These are phyloP conservation scores for Aspergillus niger DNA, from an alignment of 2,329 filamentous ascomycete species.

Conservation along the genomic window DNA sequence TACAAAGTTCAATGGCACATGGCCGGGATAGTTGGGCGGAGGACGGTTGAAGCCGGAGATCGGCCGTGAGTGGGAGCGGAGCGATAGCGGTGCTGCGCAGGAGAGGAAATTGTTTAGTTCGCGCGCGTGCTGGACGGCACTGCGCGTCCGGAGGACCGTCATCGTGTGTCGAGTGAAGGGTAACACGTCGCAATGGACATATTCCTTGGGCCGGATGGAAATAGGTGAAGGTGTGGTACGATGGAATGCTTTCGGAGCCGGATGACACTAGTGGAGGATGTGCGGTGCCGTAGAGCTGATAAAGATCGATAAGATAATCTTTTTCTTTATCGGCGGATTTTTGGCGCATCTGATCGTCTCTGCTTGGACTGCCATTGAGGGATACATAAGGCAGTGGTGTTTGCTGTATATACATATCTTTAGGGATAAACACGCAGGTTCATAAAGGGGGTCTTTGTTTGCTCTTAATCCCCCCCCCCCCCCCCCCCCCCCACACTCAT, in stretches of 20 bases:
- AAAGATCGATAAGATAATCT: constrained; percentile 22
- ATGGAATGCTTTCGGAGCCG: constrained; percentile 18
- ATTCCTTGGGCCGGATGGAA: constrained; percentile 5
- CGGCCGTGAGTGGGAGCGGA: constrained; percentile 37
- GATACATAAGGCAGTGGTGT: not conserved
- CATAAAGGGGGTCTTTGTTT: not conserved
- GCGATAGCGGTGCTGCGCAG: constrained; percentile 7
- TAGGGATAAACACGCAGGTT: not conserved
- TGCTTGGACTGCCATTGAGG: not conserved
- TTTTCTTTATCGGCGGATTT: not conserved
- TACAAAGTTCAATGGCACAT: constrained; percentile 79
- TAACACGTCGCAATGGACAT: constrained; percentile 14
- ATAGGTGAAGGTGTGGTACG: constrained; percentile 17
- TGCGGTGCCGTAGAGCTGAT: constrained; percentile 22
- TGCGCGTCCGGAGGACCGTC: constrained; percentile 29
- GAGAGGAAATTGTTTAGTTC: constrained; percentile 12
- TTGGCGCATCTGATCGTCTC: not conserved
- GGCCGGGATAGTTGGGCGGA: constrained; percentile 82
- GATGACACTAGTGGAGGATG: constrained; percentile 12
- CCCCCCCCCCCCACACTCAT: too few species aligned
- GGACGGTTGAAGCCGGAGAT: constrained; percentile 88
- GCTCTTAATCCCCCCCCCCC: too few species aligned
- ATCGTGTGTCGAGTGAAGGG: constrained; percentile 23
- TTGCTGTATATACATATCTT: not conserved
- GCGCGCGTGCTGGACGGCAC: constrained; percentile 18